A percentile compares a stretch with the other conserved stretches of the same genome.
Conservation (phyloP, 257 asterid species). For the Striga asiatica region DNA sequence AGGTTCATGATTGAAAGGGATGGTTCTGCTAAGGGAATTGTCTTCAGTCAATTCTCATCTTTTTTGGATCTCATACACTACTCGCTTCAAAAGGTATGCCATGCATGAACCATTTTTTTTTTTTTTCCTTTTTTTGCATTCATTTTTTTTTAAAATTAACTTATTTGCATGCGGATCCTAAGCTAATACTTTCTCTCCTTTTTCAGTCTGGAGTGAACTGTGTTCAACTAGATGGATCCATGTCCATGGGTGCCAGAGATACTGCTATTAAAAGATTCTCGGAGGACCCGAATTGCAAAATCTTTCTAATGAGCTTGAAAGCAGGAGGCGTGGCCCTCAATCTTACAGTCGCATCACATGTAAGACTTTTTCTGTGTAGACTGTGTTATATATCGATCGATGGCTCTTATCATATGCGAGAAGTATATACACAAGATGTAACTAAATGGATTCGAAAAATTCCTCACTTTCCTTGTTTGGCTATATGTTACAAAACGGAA, state of each 20-base stretch:
- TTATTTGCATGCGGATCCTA: too few species aligned
- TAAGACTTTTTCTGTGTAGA: slow-evolving; percentile 26
- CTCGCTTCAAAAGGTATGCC: slow-evolving; percentile 70
- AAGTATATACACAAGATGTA: too few species aligned
- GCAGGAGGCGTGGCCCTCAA: slow-evolving; percentile 98
- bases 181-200: slow-evolving; percentile 2
- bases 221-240: slow-evolving; percentile 80
- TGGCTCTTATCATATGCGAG: too few species aligned
- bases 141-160: background rate
- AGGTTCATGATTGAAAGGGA: slow-evolving; percentile 91
- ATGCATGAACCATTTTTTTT: background rate
- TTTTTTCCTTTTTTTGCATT: background rate
- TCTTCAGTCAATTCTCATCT: slow-evolving; percentile 92
- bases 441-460: too few species aligned
- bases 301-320: slow-evolving; percentile 86
- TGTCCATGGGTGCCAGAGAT: slow-evolving; percentile 79
- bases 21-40: slow-evolving; percentile 94
- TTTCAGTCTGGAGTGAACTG: slow-evolving; percentile 71
- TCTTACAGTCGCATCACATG: slow-evolving; percentile 95
- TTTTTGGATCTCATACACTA: slow-evolving; percentile 90
- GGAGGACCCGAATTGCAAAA: slow-evolving; percentile 72
- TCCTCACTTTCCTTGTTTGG: too few species aligned
- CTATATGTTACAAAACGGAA: too few species aligned
- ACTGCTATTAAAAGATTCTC: slow-evolving; percentile 68
- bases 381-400: too few species aligned